Conservation (phyloP, 2,329 filamentous ascomycete genomes). For the Xylaria sp. region DNA sequence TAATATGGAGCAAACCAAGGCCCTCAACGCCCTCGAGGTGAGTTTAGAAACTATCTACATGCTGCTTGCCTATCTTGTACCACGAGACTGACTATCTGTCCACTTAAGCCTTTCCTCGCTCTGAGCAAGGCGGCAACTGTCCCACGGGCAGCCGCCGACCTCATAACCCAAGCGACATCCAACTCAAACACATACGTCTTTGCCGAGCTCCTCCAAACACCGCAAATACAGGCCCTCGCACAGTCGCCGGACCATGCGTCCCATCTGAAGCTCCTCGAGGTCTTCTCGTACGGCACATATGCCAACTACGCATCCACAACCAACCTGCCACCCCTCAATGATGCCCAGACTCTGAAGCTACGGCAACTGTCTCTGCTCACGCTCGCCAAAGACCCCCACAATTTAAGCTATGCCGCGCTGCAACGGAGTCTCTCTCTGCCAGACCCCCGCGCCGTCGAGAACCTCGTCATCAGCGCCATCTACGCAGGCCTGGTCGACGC, state of each 20-base stretch:
- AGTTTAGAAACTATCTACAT: constrained; percentile 20
- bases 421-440: constrained; percentile 70
- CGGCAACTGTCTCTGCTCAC: constrained; percentile 88
- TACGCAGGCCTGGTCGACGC: constrained; percentile 84
- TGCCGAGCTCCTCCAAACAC: constrained; percentile 83
- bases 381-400: constrained; percentile 69
- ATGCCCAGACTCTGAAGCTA: constrained; percentile 80
- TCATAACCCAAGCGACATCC: constrained; percentile 88
- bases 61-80: not conserved
- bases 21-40: constrained; percentile 69
- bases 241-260: constrained; percentile 63
- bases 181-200: constrained; percentile 90
- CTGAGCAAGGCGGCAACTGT: constrained; percentile 86
- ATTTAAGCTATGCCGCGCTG: constrained; percentile 76
- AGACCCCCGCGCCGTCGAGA: constrained; percentile 75
- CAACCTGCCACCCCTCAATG: constrained; percentile 72
- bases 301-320: constrained; percentile 66
- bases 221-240: constrained; percentile 77
- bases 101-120: constrained; percentile 78
- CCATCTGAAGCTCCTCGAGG: constrained; percentile 75
- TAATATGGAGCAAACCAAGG: constrained; percentile 75
- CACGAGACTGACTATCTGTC: constrained; percentile 7
- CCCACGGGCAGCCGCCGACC: constrained; percentile 81
- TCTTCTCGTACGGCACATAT: constrained; percentile 94
- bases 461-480: constrained; percentile 83